phyloP scores from a whole-genome alignment of 2,329 filamentous ascomycete species.

The Pyrenochaeta sp. region DNA sequence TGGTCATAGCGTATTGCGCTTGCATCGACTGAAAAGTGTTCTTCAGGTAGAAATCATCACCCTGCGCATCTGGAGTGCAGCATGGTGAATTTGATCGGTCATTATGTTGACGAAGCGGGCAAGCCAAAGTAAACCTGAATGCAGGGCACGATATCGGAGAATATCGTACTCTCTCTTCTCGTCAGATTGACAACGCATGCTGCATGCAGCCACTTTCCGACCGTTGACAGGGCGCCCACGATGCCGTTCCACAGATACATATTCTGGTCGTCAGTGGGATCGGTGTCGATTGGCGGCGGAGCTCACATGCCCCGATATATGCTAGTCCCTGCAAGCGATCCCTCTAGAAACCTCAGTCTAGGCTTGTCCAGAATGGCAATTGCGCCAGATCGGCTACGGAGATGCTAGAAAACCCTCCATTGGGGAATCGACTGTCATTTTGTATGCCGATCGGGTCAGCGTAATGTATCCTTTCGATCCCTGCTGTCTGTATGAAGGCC shows the following conservation, averaged over 20 bases:
- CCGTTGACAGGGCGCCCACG: conserved; percentile 10
- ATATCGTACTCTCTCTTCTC: conserved; percentile 3
- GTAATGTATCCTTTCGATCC: conserved; percentile 66
- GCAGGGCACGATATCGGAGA: conserved; percentile 4
- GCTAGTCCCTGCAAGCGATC: not conserved
- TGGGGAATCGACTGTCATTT: conserved; percentile 45
- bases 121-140: not conserved
- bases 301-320: conserved; percentile 3
- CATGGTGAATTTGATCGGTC: conserved; percentile 6
- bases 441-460: conserved; percentile 36
- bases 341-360: conserved; percentile 15
- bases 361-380: conserved; percentile 40
- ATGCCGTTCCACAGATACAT: conserved; percentile 13
- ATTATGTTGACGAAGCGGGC: not conserved
- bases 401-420: conserved; percentile 46
- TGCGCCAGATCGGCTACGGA: conserved; percentile 36
- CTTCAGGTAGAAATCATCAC: conserved; percentile 11
- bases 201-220: conserved; percentile 21
- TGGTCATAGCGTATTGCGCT: conserved; percentile 35
- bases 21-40: conserved; percentile 31
- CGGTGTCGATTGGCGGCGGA: conserved; percentile 15
- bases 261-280: conserved; percentile 6
- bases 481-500: conserved; percentile 72
- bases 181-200: conserved; percentile 15
- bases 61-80: conserved; percentile 18